phyloP scores from a whole-genome alignment of 2,329 filamentous ascomycete species.

The Cytospora mali region DNA sequence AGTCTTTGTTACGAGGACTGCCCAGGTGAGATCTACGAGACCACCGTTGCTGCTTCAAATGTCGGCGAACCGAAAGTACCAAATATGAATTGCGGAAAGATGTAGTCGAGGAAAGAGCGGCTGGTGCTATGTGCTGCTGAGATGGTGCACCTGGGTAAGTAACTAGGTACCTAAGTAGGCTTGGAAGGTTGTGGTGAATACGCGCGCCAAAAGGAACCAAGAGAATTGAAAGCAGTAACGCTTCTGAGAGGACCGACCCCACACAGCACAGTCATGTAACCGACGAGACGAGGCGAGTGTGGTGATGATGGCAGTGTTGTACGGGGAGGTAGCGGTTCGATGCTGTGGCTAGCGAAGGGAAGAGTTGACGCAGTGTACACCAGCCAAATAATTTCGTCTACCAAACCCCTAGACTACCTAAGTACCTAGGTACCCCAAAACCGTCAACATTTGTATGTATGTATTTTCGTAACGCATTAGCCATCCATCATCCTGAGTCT shows the following conservation, averaged over 20 bases:
- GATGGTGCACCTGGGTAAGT: background rate
- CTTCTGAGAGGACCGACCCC: background rate
- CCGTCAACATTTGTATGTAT: conserved; percentile 15
- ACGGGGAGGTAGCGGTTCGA: background rate
- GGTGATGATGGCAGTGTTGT: no score
- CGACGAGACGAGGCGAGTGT: background rate
- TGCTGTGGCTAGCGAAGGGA: background rate
- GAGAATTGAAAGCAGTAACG: background rate
- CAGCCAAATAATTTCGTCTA: background rate
- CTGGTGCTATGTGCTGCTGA: background rate
- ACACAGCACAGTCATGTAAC: background rate
- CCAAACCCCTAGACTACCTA: conserved; percentile 5
- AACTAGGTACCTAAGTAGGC: background rate
- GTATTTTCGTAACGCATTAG: conserved; percentile 24
- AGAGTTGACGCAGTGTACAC: background rate
- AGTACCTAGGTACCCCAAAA: conserved; percentile 4
- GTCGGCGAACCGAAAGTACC: background rate
- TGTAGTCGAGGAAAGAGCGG: background rate
- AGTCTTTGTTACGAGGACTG: background rate
- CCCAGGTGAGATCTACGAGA: background rate
- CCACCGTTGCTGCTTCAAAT: background rate
- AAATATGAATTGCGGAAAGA: background rate
- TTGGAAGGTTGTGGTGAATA: no score
- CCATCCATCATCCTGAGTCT: conserved; percentile 24
- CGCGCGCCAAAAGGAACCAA: no score